Base-by-base conservation (phyloP, 2,329 filamentous ascomycete genomes). In the Aspergillus latus region DNA sequence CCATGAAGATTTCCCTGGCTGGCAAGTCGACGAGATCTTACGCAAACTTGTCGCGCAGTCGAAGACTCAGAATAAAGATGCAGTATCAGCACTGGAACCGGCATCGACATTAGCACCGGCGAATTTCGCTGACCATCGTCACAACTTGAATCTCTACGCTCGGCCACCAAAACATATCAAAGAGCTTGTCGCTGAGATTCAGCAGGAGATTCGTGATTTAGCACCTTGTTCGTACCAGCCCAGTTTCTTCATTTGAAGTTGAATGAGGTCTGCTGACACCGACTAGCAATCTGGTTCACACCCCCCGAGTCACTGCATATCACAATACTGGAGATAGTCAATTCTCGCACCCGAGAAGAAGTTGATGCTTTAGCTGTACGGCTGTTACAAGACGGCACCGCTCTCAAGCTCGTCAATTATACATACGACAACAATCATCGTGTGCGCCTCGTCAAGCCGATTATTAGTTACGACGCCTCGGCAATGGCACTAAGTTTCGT, bases 71-170 rank as follows among this genome's bases (percentile, higher is more conserved):
- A 49, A 87, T 43, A 82, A 82, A 1, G 73, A 80, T 1, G 75
- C 87, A 5, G 82, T 90, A 10, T 4, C 13, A 15, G 7, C 37
- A 21, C n/a, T 16, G 13, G 36, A 15, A n/a, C 44, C 26, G 16
- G 15, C 28, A 29, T 34, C 10, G 16, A 34, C 15, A 26, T 13
- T 16, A 60, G 87, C 86, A 1, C 84, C 84, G 5, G 36, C n/a
- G n/a, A 13, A 13, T 1, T 96, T 88, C 69, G 72, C 79, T 50
- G 93, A 97, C 69, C 83, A 84, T 42, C 81, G 93, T 40, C 82
- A 96, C 67, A 95, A 92, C 69, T 79, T 97, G 9, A 89, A 92
- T 0, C 87, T 97, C 68, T 97, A 92, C 91, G 90, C 89, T 3
- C 82, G 92, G 5, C 93, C 93, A 13, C 89, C 92, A 0, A 75